These are phyloP conservation scores for Acanthamoeba sp. DNA, from an alignment of 208 protist species.

Conservation along the genomic window DNA sequence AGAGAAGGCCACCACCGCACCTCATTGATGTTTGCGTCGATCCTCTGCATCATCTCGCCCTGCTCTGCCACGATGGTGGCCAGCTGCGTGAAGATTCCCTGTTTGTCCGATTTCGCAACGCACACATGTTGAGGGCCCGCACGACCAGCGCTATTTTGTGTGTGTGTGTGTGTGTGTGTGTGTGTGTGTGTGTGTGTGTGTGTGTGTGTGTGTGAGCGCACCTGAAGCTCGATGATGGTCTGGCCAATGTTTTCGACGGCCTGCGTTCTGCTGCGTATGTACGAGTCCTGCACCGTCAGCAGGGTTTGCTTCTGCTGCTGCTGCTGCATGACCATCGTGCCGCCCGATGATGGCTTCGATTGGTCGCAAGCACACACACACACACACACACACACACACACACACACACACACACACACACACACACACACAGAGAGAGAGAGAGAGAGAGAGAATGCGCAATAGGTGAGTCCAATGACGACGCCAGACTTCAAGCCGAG, in stretches of 20 bases:
- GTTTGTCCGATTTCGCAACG: neutral
- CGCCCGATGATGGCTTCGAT: neutral
- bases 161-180: too few relatives aligned
- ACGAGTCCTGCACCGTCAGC: slow-evolving; percentile 19
- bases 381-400: too few relatives aligned
- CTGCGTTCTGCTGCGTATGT: slow-evolving; percentile 23
- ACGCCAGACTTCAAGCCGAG: too few relatives aligned
- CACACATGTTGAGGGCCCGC: neutral
- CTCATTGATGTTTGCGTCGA: slow-evolving; percentile 26
- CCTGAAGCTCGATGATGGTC: slow-evolving; percentile 50
- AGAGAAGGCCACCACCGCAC: neutral
- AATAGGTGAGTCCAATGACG: neutral
- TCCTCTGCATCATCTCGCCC: slow-evolving; percentile 66
- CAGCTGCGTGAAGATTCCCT: slow-evolving; percentile 52
- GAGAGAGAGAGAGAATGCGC: neutral
- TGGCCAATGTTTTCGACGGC: slow-evolving; percentile 38
- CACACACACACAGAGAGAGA: too few relatives aligned
- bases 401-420: too few relatives aligned
- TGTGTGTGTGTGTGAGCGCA: neutral
- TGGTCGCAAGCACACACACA: too few relatives aligned
- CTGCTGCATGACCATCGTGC: neutral
- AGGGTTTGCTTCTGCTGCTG: slow-evolving; percentile 26
- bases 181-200: too few relatives aligned
- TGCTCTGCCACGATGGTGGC: slow-evolving; percentile 58
- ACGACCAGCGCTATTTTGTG: too few relatives aligned